Conservation (phyloP, 2,329 filamentous ascomycete genomes). For the Phyllosticta ampelicida region DNA sequence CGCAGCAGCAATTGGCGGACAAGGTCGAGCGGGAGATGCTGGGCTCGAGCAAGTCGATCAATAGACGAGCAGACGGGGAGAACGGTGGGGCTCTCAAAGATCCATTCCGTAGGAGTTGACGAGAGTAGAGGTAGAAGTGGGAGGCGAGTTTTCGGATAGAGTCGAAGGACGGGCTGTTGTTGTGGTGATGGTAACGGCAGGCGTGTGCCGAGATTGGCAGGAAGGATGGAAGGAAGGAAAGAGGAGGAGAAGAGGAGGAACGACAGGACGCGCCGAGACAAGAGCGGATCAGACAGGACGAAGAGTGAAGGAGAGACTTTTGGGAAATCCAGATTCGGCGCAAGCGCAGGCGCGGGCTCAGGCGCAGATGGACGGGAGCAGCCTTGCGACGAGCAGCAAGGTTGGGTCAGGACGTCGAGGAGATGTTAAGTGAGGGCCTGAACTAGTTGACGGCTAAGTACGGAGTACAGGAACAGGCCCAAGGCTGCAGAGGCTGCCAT, state of each 20-base stretch:
- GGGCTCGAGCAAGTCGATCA: not conserved
- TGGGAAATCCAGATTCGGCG: too few relatives aligned
- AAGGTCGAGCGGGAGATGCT: not conserved
- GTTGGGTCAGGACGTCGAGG: not conserved
- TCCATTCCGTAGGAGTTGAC: not conserved
- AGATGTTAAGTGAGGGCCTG: not conserved
- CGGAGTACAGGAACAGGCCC: not conserved
- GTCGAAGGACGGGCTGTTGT: not conserved
- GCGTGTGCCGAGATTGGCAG: not conserved
- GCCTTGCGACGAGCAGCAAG: not conserved
- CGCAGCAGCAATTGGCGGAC: not conserved
- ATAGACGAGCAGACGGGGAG: not conserved
- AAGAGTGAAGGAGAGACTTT: not conserved
- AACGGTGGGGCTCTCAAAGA: not conserved
- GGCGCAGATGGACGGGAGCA: not conserved
- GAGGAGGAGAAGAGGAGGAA: not conserved
- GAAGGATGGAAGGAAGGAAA: not conserved
- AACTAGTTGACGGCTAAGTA: not conserved
- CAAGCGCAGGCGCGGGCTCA: too few relatives aligned
- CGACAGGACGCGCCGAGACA: not conserved
- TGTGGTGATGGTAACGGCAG: not conserved
- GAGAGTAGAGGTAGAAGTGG: too few relatives aligned
- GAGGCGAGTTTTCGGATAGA: not conserved
- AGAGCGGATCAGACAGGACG: not conserved
- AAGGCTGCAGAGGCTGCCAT: not conserved